Evolutionary conservation across 148 eudicot species (phyloP).

Genomic region (Dysphania ambrosioides): DNA sequence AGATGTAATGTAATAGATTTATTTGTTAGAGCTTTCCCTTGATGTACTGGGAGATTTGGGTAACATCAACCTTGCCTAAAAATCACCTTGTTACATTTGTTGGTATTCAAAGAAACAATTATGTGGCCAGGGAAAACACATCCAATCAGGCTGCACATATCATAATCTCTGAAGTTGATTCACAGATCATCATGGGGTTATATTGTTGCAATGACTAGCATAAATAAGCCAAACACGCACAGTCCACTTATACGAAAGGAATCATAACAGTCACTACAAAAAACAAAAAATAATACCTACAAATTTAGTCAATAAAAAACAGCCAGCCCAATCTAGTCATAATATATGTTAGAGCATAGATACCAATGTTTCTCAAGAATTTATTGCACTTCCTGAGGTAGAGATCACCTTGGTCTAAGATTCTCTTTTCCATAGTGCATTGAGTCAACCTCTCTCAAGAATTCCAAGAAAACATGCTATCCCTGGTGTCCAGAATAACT

Average conservation of each 20-base stretch:
- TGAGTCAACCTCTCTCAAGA: background rate
- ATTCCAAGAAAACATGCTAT: background rate
- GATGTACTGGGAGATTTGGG: background rate
- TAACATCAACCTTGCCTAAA: background rate
- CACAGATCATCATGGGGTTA: background rate
- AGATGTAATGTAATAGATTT: background rate
- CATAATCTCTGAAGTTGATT: background rate
- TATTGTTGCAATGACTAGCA: background rate
- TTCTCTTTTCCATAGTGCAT: background rate
- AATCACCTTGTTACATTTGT: constrained; percentile 4
- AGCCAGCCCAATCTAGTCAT: background rate
- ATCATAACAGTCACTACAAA: too few relatives aligned
- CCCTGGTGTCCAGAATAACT: background rate
- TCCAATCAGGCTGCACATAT: background rate
- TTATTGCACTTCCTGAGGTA: background rate
- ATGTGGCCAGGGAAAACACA: background rate
- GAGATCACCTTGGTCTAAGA: background rate
- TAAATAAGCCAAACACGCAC: background rate
- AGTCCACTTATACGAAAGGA: background rate
- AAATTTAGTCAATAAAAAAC: background rate
- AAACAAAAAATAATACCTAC: background rate
- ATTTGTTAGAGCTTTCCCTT: background rate
- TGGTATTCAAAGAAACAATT: background rate
- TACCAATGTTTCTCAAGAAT: background rate
- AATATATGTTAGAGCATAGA: background rate